Evolutionary conservation across 108 stramenopile genomes (phyloP), one percentile per base, ranked within the genome.

Genomic region (Cyclotella kingstonii): DNA sequence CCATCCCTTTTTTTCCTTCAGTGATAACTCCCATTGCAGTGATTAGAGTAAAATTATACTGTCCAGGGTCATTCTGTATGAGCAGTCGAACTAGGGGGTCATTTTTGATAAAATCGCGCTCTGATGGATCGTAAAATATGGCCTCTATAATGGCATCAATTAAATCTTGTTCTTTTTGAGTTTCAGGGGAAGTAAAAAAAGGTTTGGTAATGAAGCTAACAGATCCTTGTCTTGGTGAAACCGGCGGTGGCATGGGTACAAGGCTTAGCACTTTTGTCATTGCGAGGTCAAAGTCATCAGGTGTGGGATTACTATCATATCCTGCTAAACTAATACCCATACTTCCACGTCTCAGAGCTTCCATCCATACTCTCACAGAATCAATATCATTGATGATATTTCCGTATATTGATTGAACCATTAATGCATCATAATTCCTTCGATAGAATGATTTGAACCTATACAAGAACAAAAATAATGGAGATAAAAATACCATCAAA

Each of bases 1-100:
- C 93, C n/a, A 70, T 65, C 1, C 93, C 93, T 44, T 85, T 75
- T 63, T 90, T 84, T 15, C 93, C 93, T 19, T 94, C 93, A 9
- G 93, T 94, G 26, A 94, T 86, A 15, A 94, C 93, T 2, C 93
- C 93, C 89, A 94, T 90, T 2, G 93, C 93, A 48, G 82, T 72
- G 17, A 94, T 87, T 28, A 94, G 83, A 0, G 84, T 78, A 68
- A 94, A 91, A 35, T 94, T 66, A 47, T 94, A 94, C 27, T 85
- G 59, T 10, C 89, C 93, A 19, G 81, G 79, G 11, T 74, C 81
- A 68, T 94, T 94, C 7, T 77, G 60, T 31, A 94, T 85, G 17
- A 94, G 75, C 34, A 94, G 58, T 39, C 87, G 53, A 4, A 80
- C 84, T 14, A 94, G 60, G 1, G 89, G 89, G 57, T 94, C 93